phyloP scores from a whole-genome alignment of 345 rosid species.

The Acer yangbiense region DNA sequence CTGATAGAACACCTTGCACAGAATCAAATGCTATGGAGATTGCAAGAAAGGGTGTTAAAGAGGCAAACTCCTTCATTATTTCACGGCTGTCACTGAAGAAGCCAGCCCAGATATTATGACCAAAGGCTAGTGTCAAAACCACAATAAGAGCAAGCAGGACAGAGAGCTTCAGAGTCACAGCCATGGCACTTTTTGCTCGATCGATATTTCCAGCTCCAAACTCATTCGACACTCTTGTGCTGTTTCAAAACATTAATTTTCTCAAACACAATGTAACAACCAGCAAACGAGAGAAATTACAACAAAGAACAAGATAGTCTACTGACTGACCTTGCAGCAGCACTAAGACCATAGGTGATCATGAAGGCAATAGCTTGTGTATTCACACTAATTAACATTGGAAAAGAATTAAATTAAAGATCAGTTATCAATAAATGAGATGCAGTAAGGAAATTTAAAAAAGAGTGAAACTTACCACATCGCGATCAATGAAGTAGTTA shows the following conservation, averaged over 20 bases:
- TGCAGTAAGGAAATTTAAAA: too few species aligned
- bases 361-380: constrained; percentile 64
- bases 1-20: constrained; percentile 66
- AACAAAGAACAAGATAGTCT: not conserved
- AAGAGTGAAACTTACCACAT: constrained; percentile 47
- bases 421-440: not conserved
- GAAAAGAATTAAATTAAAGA: not conserved
- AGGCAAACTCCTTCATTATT: constrained; percentile 47
- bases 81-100: constrained; percentile 48
- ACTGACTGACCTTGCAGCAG: constrained; percentile 70
- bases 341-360: constrained; percentile 73
- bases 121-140: constrained; percentile 46
- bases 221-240: constrained; percentile 88
- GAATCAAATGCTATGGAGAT: constrained; percentile 59
- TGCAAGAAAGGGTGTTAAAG: constrained; percentile 59
- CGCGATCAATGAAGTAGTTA: constrained; percentile 62
- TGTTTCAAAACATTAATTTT: constrained; percentile 13
- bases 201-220: constrained; percentile 61
- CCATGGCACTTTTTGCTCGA: constrained; percentile 55
- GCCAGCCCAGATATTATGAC: constrained; percentile 63
- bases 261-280: not conserved
- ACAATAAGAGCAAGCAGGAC: constrained; percentile 48
- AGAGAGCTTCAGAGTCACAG: constrained; percentile 50
- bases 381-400: constrained; percentile 43
- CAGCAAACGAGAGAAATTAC: not conserved